A percentile compares a stretch with the other conserved stretches of the same genome.
These are phyloP conservation scores for Pythium dissimile DNA, from an alignment of 352 stramenopile species.

Conservation along the genomic window DNA sequence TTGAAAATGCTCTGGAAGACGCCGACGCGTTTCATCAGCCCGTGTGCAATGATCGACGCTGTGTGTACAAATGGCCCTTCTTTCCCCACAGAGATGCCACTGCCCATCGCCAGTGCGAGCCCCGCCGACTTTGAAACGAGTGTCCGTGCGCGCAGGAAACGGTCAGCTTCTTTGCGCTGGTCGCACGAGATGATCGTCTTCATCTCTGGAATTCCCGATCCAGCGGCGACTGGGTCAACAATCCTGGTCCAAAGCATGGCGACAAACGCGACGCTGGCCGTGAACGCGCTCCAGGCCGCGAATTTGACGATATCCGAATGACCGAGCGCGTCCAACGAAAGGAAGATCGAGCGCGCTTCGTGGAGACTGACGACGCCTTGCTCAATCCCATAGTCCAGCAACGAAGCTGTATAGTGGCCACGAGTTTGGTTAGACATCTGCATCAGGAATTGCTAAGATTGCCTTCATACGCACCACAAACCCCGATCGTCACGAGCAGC, in stretches of 20 bases:
- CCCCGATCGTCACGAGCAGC: conserved; percentile 45
- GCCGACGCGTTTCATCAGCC: conserved; percentile 69
- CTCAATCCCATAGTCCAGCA: conserved; percentile 52
- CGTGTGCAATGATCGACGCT: conserved; percentile 80
- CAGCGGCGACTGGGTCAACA: conserved; percentile 42
- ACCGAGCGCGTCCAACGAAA: conserved; percentile 12
- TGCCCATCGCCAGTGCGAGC: conserved; percentile 89
- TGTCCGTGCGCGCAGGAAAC: conserved; percentile 41
- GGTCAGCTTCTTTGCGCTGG: conserved; percentile 36
- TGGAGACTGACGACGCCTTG: conserved; percentile 19
- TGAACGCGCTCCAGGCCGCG: conserved; percentile 35
- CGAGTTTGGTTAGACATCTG: no score
- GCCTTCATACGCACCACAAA: conserved; percentile 32
- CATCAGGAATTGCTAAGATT: not conserved
- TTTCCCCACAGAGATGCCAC: conserved; percentile 93
- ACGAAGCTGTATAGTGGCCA: no score
- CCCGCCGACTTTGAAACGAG: conserved; percentile 82
- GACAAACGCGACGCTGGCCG: conserved; percentile 24
- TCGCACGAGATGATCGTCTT: conserved; percentile 78
- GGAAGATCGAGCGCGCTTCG: conserved; percentile 14
- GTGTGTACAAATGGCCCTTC: conserved; percentile 97
- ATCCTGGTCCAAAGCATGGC: conserved; percentile 42
- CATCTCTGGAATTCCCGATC: conserved; percentile 75
- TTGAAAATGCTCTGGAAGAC: conserved; percentile 70
- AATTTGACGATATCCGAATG: conserved; percentile 23